Base-by-base conservation (phyloP, 1,284 basidiomycete species). In the Marasmius tenuissimus region DNA sequence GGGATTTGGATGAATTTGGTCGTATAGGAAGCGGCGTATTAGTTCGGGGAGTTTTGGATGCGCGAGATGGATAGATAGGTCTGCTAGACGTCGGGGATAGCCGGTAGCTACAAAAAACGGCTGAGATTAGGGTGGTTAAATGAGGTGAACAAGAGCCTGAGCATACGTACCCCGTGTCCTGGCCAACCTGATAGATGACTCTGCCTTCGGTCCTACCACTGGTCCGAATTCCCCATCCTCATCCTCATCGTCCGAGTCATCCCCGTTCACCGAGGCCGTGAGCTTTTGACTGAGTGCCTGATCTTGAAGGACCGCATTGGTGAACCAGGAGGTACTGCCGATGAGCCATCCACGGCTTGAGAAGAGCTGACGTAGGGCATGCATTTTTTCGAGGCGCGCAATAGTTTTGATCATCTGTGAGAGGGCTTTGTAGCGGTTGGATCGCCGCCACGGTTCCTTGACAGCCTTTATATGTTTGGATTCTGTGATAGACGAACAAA, bases 391-490 rank as follows among this genome's bases (percentile, higher is more conserved):
- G 33, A 63, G 22, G 0, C 59, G 37, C 9, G 57, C 18, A 37
- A 58, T 45, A 1, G 37, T 51, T 10, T 14, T 12, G n/a, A 61
- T 42, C 62, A 63, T 63, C 47, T 61, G 62, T 0, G 34, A 22
- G 14, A 63, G 37, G 2, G 61, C 53, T 9, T 63, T 56, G 52
- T 37, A 60, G 1, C 52, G 58, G n/a, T 45, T 63, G 20, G 61
- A 62, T 6, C 34, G 60, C 3, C 64, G 61, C 67, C 69, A 73
- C 0, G 70, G 69, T 5, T 66, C 37, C 58, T 73, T 73, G 0
- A 73, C 69, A n/a, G 69, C 66, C 6, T 42, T 57, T 49, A 71
- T 64, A 42, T 64, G 63, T 35, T 55, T 55, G 22, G 61, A 64
- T 39, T 65, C 64, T 20, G 50, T 60, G 35, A 60, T 54, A 34